These are phyloP conservation scores for Aspergillus flavus DNA, from an alignment of 2,329 filamentous ascomycete genomes.

Conservation along the genomic window DNA sequence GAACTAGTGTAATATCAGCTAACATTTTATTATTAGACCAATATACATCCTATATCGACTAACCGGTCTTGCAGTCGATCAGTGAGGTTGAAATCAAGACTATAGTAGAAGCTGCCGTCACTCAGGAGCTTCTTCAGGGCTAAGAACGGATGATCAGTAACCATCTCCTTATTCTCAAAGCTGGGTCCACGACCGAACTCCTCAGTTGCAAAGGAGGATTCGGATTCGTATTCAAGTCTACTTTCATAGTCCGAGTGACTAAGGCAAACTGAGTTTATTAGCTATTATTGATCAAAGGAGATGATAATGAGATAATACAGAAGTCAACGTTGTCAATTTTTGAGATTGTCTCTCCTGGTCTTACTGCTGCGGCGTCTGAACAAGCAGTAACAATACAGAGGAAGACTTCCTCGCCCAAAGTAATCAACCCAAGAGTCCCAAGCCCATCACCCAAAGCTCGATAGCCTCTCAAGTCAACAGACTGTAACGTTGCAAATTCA, in stretches of 20 bases:
- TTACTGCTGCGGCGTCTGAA: constrained; percentile 74
- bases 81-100: constrained; percentile 95
- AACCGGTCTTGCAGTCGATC: constrained; percentile 88
- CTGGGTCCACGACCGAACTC: constrained; percentile 54
- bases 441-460: constrained; percentile 76
- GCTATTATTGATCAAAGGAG: constrained; percentile 11
- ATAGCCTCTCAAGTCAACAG: constrained; percentile 73
- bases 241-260: constrained; percentile 86
- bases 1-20: constrained; percentile 53
- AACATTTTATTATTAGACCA: constrained; percentile 13
- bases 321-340: constrained; percentile 87
- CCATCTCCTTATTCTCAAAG: constrained; percentile 66
- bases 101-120: constrained; percentile 97
- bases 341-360: constrained; percentile 86
- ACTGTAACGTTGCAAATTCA: constrained; percentile 71
- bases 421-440: constrained; percentile 86
- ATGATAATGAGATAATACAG: constrained; percentile 44
- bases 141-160: constrained; percentile 83
- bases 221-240: constrained; percentile 60
- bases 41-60: constrained; percentile 18
- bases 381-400: constrained; percentile 84
- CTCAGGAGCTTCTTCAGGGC: constrained; percentile 89
- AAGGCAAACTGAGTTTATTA: constrained; percentile 68
- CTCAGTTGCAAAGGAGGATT: constrained; percentile 57
- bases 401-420: constrained; percentile 82